Conservation (phyloP, 78 protist genomes). For the Planoprotostelium fungivorum region DNA sequence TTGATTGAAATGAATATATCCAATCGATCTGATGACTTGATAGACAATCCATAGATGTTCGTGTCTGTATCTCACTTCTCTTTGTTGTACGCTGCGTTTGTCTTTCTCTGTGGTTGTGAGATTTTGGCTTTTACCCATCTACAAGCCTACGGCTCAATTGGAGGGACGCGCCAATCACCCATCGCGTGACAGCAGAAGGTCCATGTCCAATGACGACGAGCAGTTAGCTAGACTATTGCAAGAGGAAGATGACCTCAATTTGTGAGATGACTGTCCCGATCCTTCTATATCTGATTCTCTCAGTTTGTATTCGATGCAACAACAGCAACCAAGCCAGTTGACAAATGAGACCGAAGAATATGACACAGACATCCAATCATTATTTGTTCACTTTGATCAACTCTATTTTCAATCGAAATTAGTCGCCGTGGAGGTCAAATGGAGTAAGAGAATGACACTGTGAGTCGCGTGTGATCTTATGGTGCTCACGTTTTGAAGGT, state of each 20-base stretch:
- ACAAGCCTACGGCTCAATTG: no score
- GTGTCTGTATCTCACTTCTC: no score
- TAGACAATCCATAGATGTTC: no score
- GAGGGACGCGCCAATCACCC: no score
- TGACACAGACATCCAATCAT: conserved; percentile 14
- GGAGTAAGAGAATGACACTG: conserved; percentile 49
- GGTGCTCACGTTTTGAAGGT: background rate
- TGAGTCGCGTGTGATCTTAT: background rate
- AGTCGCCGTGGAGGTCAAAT: conserved; percentile 11
- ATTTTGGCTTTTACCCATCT: no score
- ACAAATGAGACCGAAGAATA: background rate
- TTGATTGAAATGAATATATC: no score
- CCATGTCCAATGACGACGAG: no score
- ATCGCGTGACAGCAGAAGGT: no score
- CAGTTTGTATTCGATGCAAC: background rate
- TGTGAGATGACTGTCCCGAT: background rate
- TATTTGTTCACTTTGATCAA: conserved; percentile 26
- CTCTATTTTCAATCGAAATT: conserved; percentile 25
- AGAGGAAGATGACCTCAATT: background rate
- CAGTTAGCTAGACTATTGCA: background rate
- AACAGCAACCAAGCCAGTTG: background rate
- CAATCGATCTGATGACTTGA: no score
- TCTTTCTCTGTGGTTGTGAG: no score
- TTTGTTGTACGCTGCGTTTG: no score
- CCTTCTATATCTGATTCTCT: background rate